These are phyloP conservation scores for Tarenaya hassleriana DNA, from an alignment of 345 rosid species.

Conservation along the genomic window DNA sequence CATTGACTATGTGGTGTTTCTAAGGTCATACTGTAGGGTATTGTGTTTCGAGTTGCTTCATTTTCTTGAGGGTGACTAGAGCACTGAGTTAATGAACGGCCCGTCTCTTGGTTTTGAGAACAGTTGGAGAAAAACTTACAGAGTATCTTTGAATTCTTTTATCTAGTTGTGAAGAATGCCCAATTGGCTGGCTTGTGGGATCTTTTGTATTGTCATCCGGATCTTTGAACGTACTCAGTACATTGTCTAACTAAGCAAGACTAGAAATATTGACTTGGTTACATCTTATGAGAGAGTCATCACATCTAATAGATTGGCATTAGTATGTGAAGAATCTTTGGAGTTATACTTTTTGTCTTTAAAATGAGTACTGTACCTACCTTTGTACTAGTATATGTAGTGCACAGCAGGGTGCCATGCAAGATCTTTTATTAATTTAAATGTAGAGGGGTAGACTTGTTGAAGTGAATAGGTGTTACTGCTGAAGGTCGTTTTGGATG, in stretches of 20 bases:
- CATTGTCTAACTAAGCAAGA: too few relatives aligned
- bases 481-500: constrained; percentile 17
- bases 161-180: background rate
- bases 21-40: background rate
- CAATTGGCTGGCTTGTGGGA: too few relatives aligned
- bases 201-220: too few relatives aligned
- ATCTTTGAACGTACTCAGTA: too few relatives aligned
- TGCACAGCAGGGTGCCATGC: constrained; percentile 3
- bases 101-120: background rate
- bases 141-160: constrained; percentile 5
- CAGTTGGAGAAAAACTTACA: background rate
- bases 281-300: constrained; percentile 8
- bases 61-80: constrained; percentile 11
- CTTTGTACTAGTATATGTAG: constrained; percentile 3
- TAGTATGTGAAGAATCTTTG: background rate
- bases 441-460: background rate
- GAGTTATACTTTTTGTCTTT: background rate
- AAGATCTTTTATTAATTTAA: constrained; percentile 4
- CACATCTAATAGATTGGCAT: constrained; percentile 5
- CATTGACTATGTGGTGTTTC: constrained; percentile 27
- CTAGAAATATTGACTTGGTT: background rate
- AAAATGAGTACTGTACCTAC: background rate
- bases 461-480: constrained; percentile 3
- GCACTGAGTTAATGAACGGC: background rate
- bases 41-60: background rate